Percentiles rank a stretch among this genome's conserved stretches.
Conservation (phyloP, 768 basidiomycete species). For the Amanita pallidorosea region DNA sequence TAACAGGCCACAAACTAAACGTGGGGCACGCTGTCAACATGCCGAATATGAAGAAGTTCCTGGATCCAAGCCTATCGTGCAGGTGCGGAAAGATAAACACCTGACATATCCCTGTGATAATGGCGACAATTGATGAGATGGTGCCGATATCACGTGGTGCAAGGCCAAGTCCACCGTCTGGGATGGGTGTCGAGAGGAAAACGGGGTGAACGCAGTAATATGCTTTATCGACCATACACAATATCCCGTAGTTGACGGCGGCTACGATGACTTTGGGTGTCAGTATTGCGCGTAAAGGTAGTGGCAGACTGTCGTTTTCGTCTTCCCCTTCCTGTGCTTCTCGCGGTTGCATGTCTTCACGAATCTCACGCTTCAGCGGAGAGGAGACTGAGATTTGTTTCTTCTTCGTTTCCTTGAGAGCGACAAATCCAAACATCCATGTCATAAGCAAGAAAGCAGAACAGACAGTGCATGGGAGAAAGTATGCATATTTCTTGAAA, state of each 20-base stretch:
- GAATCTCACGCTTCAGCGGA: too few relatives aligned
- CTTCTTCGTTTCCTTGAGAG: too few relatives aligned
- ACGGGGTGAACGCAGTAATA: slow-evolving; percentile 50
- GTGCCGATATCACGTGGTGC: slow-evolving; percentile 41
- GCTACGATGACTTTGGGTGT: too few relatives aligned
- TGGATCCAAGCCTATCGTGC: slow-evolving; percentile 37
- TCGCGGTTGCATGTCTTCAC: too few relatives aligned
- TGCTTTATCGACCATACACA: slow-evolving; percentile 46
- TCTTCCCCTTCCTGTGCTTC: too few relatives aligned
- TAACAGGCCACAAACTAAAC: slow-evolving; percentile 36
- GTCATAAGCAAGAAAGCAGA: slow-evolving; percentile 36
- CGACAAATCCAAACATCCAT: too few relatives aligned
- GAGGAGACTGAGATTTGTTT: too few relatives aligned
- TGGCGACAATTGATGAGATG: slow-evolving; percentile 40
- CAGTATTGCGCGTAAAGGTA: too few relatives aligned
- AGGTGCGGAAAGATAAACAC: slow-evolving; percentile 40
- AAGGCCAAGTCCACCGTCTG: slow-evolving; percentile 20
- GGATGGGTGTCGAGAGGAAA: slow-evolving; percentile 54
- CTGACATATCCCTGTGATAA: slow-evolving; percentile 45
- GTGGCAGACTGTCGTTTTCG: too few relatives aligned
- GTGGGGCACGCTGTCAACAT: slow-evolving; percentile 29
- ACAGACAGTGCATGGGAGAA: slow-evolving; percentile 48
- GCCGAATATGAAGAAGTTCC: slow-evolving; percentile 33
- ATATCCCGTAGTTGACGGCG: slow-evolving; percentile 8
- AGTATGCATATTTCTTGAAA: slow-evolving; percentile 38